Conservation (phyloP, 2,329 filamentous ascomycete species). For the Rhytidhysteron rufulum region DNA sequence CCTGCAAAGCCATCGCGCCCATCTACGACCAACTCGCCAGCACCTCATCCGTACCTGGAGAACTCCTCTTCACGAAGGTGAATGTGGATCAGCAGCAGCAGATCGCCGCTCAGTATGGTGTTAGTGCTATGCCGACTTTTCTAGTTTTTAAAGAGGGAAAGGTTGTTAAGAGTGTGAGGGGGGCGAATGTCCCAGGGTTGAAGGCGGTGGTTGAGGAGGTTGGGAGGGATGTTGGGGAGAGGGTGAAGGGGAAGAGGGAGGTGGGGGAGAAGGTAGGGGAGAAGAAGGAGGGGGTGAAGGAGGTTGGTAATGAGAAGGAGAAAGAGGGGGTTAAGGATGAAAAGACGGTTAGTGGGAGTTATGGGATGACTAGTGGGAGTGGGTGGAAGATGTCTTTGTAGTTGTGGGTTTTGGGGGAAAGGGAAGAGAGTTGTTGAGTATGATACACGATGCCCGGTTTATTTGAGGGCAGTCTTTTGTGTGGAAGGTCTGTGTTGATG, state of each 20-base stretch:
- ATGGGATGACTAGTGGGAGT: slow-evolving; percentile 27
- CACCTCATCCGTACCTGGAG: slow-evolving; percentile 41
- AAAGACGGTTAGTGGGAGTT: slow-evolving; percentile 29
- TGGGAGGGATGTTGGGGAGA: slow-evolving; percentile 25
- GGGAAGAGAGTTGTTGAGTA: not conserved
- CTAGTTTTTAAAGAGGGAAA: slow-evolving; percentile 30
- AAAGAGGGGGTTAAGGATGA: slow-evolving; percentile 4
- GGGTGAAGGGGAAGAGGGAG: slow-evolving; percentile 21
- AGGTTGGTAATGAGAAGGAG: slow-evolving; percentile 8
- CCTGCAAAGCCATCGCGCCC: slow-evolving; percentile 53
- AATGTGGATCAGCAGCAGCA: slow-evolving; percentile 52
- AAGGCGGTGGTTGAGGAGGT: slow-evolving; percentile 23
- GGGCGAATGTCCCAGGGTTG: slow-evolving; percentile 23
- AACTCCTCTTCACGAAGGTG: slow-evolving; percentile 52
- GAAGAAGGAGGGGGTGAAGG: slow-evolving; percentile 3
- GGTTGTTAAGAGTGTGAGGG: slow-evolving; percentile 24
- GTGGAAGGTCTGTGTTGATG: too few relatives aligned
- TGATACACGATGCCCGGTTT: too few relatives aligned
- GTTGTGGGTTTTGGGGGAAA: not conserved
- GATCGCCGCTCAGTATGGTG: slow-evolving; percentile 46
- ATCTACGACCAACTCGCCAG: slow-evolving; percentile 50
- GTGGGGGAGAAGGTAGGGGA: slow-evolving; percentile 19
- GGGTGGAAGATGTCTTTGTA: slow-evolving; percentile 26
- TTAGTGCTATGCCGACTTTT: slow-evolving; percentile 43
- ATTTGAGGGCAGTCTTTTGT: too few relatives aligned